Evolutionary conservation across 495 filamentous ascomycete genomes (phyloP), one percentile per base, ranked within the genome.

Genomic region (Jackrogersella minutella): DNA sequence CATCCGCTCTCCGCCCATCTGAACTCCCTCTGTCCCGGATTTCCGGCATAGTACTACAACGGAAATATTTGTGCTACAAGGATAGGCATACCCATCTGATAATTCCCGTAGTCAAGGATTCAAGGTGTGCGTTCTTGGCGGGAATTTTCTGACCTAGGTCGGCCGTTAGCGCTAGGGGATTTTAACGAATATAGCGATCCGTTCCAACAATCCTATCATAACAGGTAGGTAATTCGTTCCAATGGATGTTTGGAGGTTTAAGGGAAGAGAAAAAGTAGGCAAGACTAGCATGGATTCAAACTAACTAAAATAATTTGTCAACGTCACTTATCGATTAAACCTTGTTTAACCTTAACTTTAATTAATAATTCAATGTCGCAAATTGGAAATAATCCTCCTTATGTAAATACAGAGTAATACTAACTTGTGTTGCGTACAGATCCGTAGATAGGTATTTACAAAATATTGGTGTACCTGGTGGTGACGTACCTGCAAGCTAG

Each of bases 31-130:
- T 64, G 50, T 64, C 66, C 66, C 60, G 66, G 66, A 50, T 58
- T 69, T 55, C 56, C 61, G 61, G 61, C 61, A 57, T 46, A 64
- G 49, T 40, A 64, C 43, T 24, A 56, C 2, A 24, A 52, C 56
- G 66, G 66, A 58, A 62, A 64, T 61, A 60, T 64, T 34, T 69
- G 55, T 60, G 49, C 24, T 46, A 52, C 60, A 64, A 64, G 66
- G 60, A 33, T 63, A 50, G 34, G 47, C 56, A 24, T 39, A 33
- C 37, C 60, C 60, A 69, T 69, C 51, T 57, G 50, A 47, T 52
- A 57, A 55, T 46, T 64, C 41, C 58, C 53, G 44, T 53, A 30
- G 40, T 58, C 34, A 64, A 43, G 49, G 50, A 46, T 56, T 56
- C 34, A 31, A 68, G 64, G 53, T 62, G 49, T 58, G 47, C 22